Evolutionary conservation across 108 stramenopile species (phyloP).

Genomic region (Bacterosira constricta): DNA sequence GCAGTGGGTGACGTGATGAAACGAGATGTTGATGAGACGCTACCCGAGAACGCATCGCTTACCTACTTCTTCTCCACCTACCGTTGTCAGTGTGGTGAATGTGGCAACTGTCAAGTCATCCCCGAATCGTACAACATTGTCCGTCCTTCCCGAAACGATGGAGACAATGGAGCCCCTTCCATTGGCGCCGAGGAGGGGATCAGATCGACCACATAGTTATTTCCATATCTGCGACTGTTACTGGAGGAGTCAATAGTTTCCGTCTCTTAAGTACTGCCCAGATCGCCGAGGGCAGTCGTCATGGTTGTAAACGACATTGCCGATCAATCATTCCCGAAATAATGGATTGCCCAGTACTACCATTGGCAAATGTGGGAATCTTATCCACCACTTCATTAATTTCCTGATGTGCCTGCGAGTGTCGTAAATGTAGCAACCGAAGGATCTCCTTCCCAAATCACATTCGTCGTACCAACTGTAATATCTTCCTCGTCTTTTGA

Average conservation of each 20-base stretch:
- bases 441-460: constrained; percentile 24
- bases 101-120: constrained; percentile 11
- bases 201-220: constrained; percentile 1
- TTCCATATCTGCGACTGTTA: constrained; percentile 5
- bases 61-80: constrained; percentile 15
- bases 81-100: constrained; percentile 15
- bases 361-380: constrained; percentile 39
- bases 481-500: no score
- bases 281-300: constrained; percentile 35
- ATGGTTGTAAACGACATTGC: constrained; percentile 27
- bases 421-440: constrained; percentile 27
- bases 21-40: constrained; percentile 15
- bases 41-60: background rate
- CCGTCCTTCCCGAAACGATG: constrained; percentile 12
- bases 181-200: background rate
- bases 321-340: constrained; percentile 31
- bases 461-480: constrained; percentile 21
- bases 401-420: constrained; percentile 15
- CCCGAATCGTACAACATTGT: constrained; percentile 1
- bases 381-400: constrained; percentile 34
- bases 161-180: constrained; percentile 1
- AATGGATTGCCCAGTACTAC: constrained; percentile 25
- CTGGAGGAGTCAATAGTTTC: constrained; percentile 1
- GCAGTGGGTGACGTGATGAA: constrained; percentile 3
- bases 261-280: constrained; percentile 12